phyloP scores from a whole-genome alignment of 1,139 yeast species.

The Ogataea hybrid region DNA sequence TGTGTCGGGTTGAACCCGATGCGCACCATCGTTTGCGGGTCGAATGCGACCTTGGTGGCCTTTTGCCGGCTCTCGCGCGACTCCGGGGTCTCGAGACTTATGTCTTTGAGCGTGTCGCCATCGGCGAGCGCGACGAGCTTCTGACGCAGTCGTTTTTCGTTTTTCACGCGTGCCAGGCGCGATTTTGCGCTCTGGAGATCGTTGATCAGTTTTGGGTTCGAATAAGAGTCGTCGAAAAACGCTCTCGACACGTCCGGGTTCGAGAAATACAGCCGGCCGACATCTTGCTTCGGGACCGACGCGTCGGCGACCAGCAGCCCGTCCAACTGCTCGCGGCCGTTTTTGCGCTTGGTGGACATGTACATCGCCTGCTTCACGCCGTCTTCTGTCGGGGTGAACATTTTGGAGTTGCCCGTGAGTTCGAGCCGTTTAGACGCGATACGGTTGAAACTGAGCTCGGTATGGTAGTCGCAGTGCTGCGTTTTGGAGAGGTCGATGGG shows the following conservation, averaged over 20 bases:
- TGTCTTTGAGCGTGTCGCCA: conserved; percentile 16
- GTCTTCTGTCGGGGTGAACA: conserved; percentile 40
- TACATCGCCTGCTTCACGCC: conserved; percentile 39
- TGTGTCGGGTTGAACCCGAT: conserved; percentile 30
- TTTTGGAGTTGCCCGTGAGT: conserved; percentile 58
- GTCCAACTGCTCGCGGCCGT: conserved; percentile 17
- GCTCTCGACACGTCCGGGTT: conserved; percentile 43
- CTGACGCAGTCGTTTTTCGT: conserved; percentile 18
- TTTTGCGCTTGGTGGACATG: conserved; percentile 23
- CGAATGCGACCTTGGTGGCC: conserved; percentile 21
- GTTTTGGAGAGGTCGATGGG: conserved; percentile 55
- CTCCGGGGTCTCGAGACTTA: conserved; percentile 11
- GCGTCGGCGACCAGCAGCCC: conserved; percentile 35
- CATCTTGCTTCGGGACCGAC: conserved; percentile 24
- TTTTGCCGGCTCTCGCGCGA: conserved; percentile 10
- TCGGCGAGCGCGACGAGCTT: conserved; percentile 18
- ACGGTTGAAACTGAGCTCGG: conserved; percentile 54
- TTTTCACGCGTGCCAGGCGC: conserved; percentile 13
- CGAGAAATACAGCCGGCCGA: conserved; percentile 35
- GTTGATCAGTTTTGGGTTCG: conserved; percentile 37
- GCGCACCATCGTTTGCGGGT: conserved; percentile 18
- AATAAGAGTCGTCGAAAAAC: conserved; percentile 46
- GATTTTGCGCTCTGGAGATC: conserved; percentile 18
- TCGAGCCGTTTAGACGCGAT: conserved; percentile 68
- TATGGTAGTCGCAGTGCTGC: conserved; percentile 69